Conservation (phyloP, 1,284 basidiomycete genomes). For the Sutorius eximius region DNA sequence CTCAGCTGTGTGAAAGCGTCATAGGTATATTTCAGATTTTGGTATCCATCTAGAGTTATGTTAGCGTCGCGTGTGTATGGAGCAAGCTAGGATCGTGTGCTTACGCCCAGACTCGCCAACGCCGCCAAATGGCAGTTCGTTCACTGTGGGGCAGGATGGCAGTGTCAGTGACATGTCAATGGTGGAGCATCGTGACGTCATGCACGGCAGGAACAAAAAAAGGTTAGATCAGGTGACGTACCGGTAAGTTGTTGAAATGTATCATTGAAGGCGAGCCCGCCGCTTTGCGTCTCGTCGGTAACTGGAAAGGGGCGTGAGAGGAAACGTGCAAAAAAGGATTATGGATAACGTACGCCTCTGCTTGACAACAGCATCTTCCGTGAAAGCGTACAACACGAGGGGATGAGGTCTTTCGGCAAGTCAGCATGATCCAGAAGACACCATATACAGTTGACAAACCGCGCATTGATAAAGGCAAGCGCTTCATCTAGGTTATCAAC, state of each 20-base stretch:
- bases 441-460: conserved; percentile 31
- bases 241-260: conserved; percentile 45
- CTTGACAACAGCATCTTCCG: conserved; percentile 28
- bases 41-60: conserved; percentile 39
- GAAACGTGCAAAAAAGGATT: not conserved
- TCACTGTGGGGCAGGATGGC: conserved; percentile 5
- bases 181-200: conserved; percentile 14
- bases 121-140: conserved; percentile 31
- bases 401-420: conserved; percentile 21
- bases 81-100: conserved; percentile 33
- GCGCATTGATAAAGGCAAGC: conserved; percentile 43
- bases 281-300: conserved; percentile 48
- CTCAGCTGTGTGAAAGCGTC: conserved; percentile 49
- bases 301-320: conserved; percentile 36
- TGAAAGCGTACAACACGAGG: conserved; percentile 32
- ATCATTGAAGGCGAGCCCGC: conserved; percentile 55
- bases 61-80: conserved; percentile 3
- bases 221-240: conserved; percentile 9
- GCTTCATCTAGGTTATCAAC: conserved; percentile 45
- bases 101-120: conserved; percentile 47
- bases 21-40: conserved; percentile 46
- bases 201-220: not conserved
- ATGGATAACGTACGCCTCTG: conserved; percentile 19
- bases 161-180: not conserved
- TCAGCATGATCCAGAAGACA: conserved; percentile 1